phyloP scores from a whole-genome alignment of 2,329 filamentous ascomycete genomes.

The Aureobasidium sp. region DNA sequence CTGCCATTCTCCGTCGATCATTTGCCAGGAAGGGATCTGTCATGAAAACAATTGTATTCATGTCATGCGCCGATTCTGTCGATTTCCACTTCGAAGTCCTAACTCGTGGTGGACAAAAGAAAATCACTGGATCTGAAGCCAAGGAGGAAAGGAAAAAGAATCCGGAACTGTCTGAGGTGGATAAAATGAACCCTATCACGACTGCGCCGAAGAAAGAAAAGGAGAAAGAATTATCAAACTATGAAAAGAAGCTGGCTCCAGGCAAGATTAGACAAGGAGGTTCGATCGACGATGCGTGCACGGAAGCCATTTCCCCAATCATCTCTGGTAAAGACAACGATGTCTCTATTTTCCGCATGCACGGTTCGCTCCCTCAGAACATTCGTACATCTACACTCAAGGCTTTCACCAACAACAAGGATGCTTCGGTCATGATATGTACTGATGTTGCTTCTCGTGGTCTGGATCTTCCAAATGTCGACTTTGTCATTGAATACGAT shows the following conservation, averaged over 20 bases:
- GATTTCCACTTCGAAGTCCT: conserved; percentile 93
- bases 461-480: conserved; percentile 89
- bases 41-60: conserved; percentile 95
- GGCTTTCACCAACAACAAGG: conserved; percentile 65
- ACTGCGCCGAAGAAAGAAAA: conserved; percentile 14
- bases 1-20: conserved; percentile 74
- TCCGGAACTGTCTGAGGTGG: conserved; percentile 16
- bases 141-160: conserved; percentile 22
- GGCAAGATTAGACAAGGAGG: conserved; percentile 37
- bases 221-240: conserved; percentile 12
- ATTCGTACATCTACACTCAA: conserved; percentile 79
- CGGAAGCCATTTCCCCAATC: conserved; percentile 61
- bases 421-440: conserved; percentile 77
- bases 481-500: conserved; percentile 93
- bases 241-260: conserved; percentile 8
- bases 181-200: conserved; percentile 20
- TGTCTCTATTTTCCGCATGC: conserved; percentile 76
- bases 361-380: conserved; percentile 83
- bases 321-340: conserved; percentile 60
- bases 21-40: conserved; percentile 84
- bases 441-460: conserved; percentile 95
- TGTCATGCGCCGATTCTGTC: conserved; percentile 93
- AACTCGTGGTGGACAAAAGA: conserved; percentile 35
- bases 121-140: conserved; percentile 32
- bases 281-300: conserved; percentile 38